Conservation (phyloP, 805 yeast species). For the Saccharomycopsis oosterbeekiorum region DNA sequence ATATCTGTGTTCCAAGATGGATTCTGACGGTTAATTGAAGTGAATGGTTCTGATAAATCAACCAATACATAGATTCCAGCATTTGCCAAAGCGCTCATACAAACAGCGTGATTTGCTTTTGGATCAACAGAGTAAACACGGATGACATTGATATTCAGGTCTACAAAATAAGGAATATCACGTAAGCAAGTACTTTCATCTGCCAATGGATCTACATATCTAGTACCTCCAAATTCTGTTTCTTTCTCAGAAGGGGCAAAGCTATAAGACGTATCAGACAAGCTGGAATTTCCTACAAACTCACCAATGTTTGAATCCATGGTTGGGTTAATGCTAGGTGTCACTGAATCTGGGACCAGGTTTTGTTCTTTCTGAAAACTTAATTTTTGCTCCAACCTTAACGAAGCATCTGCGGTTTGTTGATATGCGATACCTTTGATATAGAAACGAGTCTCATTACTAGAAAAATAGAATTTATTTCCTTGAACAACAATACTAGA, state of each 20-base stretch:
- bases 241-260: background rate
- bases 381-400: constrained; percentile 1
- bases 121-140: constrained; percentile 69
- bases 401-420: constrained; percentile 1
- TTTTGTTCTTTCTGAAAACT: constrained; percentile 3
- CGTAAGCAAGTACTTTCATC: constrained; percentile 51
- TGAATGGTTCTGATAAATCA: constrained; percentile 60
- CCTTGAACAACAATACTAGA: constrained; percentile 68
- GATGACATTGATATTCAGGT: constrained; percentile 55
- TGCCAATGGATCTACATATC: constrained; percentile 64
- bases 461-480: constrained; percentile 66
- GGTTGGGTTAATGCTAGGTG: background rate
- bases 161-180: constrained; percentile 62
- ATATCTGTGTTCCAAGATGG: constrained; percentile 60
- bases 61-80: constrained; percentile 79
- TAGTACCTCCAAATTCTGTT: constrained; percentile 21
- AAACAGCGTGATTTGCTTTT: constrained; percentile 52
- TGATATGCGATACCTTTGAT: constrained; percentile 77
- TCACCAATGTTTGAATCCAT: background rate
- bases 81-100: constrained; percentile 56
- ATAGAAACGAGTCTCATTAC: constrained; percentile 71
- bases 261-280: constrained; percentile 37
- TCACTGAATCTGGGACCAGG: background rate
- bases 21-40: constrained; percentile 48
- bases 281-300: background rate